phyloP scores from a whole-genome alignment of 176 grass and related monocot genomes.

The Hordeum marinum region DNA sequence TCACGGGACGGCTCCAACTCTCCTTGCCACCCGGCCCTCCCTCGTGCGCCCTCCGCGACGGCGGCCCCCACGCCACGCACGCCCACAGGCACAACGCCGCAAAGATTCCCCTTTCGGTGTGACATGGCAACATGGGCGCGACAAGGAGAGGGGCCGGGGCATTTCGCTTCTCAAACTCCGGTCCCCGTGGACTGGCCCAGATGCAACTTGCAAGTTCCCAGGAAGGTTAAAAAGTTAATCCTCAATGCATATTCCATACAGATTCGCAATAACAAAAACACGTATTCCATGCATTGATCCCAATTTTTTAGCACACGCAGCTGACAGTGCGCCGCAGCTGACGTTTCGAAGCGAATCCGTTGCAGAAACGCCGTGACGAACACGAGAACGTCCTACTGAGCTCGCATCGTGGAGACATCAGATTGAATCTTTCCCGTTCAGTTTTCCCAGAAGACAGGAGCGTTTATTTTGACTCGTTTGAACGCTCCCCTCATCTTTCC shows the following conservation, averaged over 20 bases:
- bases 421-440: neutral
- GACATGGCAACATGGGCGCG: slow-evolving; percentile 5
- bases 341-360: neutral
- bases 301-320: neutral
- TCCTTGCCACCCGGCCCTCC: slow-evolving; percentile 1
- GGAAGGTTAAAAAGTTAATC: neutral
- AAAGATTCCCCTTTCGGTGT: neutral
- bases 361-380: neutral
- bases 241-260: too few species aligned
- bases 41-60: neutral
- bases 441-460: neutral
- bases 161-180: neutral
- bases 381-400: neutral
- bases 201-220: neutral
- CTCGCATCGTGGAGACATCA: neutral
- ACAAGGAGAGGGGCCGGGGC: neutral
- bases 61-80: neutral
- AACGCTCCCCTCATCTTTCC: neutral
- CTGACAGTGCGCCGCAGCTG: neutral
- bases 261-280: neutral
- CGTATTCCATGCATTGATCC: neutral
- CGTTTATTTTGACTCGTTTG: neutral
- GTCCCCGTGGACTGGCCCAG: neutral
- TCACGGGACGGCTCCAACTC: slow-evolving; percentile 10
- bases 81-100: neutral